Conservation (phyloP, 139 green algal species). For the Astrephomene gubernaculifera region DNA sequence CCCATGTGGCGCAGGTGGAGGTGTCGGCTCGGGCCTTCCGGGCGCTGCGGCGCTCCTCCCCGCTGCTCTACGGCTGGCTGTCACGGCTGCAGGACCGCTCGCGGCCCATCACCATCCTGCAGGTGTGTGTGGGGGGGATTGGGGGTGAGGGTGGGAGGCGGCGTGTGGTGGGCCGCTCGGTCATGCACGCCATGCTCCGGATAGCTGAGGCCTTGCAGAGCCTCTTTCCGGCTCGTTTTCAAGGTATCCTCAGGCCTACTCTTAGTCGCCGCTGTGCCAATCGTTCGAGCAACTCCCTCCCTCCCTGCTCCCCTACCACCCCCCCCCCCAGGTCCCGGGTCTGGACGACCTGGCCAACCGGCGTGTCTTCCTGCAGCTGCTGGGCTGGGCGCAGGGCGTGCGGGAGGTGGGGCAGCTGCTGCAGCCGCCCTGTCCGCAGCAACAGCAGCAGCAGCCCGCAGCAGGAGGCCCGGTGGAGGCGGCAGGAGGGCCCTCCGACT, state of each 20-base stretch:
- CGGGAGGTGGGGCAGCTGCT: neutral
- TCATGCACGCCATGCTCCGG: too few species aligned
- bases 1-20: conserved; percentile 1
- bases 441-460: neutral
- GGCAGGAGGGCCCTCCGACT: neutral
- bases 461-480: neutral
- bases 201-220: too few species aligned
- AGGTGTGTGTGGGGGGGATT: neutral
- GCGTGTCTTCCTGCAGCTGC: conserved; percentile 21
- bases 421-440: neutral
- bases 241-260: too few species aligned
- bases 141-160: too few species aligned
- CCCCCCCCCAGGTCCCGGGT: conserved; percentile 2
- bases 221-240: too few species aligned
- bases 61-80: conserved; percentile 39
- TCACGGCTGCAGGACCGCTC: neutral
- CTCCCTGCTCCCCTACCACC: neutral
- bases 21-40: neutral
- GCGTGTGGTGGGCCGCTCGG: too few species aligned
- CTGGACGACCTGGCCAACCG: conserved; percentile 7
- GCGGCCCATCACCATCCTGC: conserved; percentile 2
- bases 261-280: too few species aligned
- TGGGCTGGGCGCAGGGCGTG: conserved; percentile 19
- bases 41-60: conserved; percentile 17
- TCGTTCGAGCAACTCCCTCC: too few species aligned